Evolutionary conservation across 495 filamentous ascomycete genomes (phyloP), one percentile per base, ranked within the genome.

Genomic region (Aspergillus bridgeri): DNA sequence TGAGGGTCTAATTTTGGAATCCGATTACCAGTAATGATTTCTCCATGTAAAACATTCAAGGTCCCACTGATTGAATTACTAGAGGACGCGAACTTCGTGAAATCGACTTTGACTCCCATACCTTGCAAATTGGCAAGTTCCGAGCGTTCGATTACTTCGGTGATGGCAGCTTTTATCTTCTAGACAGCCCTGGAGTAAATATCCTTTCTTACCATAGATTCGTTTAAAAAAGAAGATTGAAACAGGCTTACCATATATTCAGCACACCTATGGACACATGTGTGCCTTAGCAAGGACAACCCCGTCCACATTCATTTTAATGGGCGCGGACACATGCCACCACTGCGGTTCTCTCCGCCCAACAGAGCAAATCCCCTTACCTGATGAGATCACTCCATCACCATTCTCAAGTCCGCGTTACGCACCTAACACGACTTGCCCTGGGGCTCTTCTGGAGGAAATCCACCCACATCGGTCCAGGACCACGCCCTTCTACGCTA

Each of bases 91-190:
- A 59, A 5, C 19, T 75, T 6, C 56, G 54, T 15, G 80, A 85
- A 50, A 63, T 84, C 3, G 67, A 70, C 55, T 83, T 85, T 38
- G 53, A 51, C 13, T n/a, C n/a, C n/a, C 20, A 56, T 9, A 53
- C 24, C 8, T 27, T 81, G 17, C 63, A 71, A 42, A 75, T 86
- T 23, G 79, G 82, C 27, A 51, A 65, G 6, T 78, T 84, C 61
- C 42, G 57, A 11, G 84, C 81, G 0, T 60, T 80, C 21, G 85
- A 88, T 64, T 84, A 80, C 59, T 78, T 75, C 57, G 66, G 69
- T 13, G 74, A 76, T 52, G 71, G 75, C 18, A 69, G 65, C 44
- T 72, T 78, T 60, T 78, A 75, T 53, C 54, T 76, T 19, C 64
- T 78, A 3, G 56, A 73, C 18, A 56, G 65, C 3, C 71, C 75